phyloP scores from a whole-genome alignment of 1,284 basidiomycete species.

The Irpex sp. region DNA sequence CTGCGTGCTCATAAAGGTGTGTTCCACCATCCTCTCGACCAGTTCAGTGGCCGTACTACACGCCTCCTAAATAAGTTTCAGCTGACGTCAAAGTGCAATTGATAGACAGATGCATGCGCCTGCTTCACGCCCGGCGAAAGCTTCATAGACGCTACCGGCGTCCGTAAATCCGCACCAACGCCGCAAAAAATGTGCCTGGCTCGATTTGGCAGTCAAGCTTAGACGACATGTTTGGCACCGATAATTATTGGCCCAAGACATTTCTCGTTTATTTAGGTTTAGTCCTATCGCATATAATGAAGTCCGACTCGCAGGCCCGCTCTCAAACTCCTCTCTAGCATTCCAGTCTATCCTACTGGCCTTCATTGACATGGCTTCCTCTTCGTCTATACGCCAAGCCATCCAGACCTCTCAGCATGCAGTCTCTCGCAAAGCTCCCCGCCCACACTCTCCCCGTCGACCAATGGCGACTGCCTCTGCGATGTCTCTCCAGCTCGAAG shows the following conservation, averaged over 20 bases:
- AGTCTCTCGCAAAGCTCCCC: neutral
- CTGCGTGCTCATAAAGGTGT: neutral
- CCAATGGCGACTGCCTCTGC: constrained; percentile 7
- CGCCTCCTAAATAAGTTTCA: neutral
- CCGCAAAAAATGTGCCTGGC: constrained; percentile 9
- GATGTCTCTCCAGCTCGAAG: constrained; percentile 2
- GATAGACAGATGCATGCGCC: neutral
- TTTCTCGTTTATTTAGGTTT: neutral
- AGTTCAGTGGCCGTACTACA: neutral
- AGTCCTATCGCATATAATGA: constrained; percentile 2
- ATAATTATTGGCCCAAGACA: neutral
- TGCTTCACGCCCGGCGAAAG: neutral
- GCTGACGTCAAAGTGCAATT: neutral
- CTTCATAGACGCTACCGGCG: neutral
- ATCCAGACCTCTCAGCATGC: constrained; percentile 4
- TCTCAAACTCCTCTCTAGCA: neutral
- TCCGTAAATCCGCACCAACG: constrained; percentile 15
- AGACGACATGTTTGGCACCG: neutral
- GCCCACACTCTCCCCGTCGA: neutral
- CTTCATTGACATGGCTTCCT: constrained; percentile 1
- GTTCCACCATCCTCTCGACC: neutral
- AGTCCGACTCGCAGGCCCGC: neutral
- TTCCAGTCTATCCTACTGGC: neutral
- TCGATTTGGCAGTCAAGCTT: constrained; percentile 2
- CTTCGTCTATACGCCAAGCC: constrained; percentile 9